Conservation (phyloP, 2,329 filamentous ascomycete species). For the Kalmusia sp. region DNA sequence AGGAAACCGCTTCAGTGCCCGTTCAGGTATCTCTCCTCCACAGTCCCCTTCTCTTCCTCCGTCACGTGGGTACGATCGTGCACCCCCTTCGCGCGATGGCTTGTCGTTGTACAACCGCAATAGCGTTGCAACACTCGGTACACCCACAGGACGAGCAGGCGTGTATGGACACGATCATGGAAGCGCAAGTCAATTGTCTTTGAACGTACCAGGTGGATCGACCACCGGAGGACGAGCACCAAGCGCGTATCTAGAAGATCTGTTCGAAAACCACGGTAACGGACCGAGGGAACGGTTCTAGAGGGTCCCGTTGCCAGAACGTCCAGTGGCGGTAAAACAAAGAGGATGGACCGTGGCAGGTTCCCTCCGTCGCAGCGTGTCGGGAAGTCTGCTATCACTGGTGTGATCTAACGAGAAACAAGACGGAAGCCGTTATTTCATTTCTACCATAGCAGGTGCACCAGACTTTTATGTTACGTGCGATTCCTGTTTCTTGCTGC, state of each 20-base stretch:
- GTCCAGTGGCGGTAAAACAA: conserved; percentile 13
- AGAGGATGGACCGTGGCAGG: conserved; percentile 8
- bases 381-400: not conserved
- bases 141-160: conserved; percentile 36
- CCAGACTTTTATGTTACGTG: not conserved
- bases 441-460: not conserved
- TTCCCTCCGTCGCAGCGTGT: conserved; percentile 1
- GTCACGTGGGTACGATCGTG: conserved; percentile 44
- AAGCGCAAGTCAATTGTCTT: conserved; percentile 70
- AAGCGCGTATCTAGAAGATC: conserved; percentile 87
- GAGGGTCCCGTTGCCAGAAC: conserved; percentile 18
- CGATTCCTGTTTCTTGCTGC: not conserved
- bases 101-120: conserved; percentile 44
- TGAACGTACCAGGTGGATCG: conserved; percentile 62
- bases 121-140: conserved; percentile 44
- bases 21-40: conserved; percentile 43
- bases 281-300: conserved; percentile 42
- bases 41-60: conserved; percentile 44
- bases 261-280: conserved; percentile 76
- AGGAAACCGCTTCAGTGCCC: conserved; percentile 43
- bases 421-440: not conserved
- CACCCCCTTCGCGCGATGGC: conserved; percentile 42
- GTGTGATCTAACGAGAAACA: not conserved
- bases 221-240: conserved; percentile 74
- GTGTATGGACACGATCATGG: conserved; percentile 37